A percentile compares a stretch with the other conserved stretches of the same genome.
Evolutionary conservation across 148 eudicot genomes (phyloP).

Genomic region (Polygonum aviculare): DNA sequence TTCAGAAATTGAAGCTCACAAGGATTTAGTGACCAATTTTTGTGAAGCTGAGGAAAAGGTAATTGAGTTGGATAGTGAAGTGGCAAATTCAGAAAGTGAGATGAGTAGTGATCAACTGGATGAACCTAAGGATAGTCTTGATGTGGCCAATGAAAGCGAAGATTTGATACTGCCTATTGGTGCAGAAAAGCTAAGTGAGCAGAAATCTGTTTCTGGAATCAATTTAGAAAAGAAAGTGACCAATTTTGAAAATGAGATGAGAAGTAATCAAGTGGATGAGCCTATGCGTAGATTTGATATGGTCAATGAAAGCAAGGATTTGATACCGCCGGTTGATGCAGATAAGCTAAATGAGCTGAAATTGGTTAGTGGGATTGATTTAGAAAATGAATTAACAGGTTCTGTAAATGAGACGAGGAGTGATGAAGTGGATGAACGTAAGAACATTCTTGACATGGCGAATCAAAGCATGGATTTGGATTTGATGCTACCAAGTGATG

Average conservation of each 20-base stretch:
- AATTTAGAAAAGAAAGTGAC: conserved; percentile 11
- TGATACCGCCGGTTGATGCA: neutral
- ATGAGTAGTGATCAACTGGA: conserved; percentile 2
- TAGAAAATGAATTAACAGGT: conserved; percentile 9
- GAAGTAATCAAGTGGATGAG: neutral
- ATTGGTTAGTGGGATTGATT: conserved; percentile 11
- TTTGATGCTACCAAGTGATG: conserved; percentile 14
- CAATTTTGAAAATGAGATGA: conserved; percentile 1
- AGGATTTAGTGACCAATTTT: conserved; percentile 2
- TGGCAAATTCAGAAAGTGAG: neutral
- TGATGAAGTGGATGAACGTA: conserved; percentile 17
- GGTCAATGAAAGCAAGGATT: neutral
- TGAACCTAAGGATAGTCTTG: neutral
- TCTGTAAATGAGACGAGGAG: conserved; percentile 14
- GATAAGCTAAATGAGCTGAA: neutral
- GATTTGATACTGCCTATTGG: neutral
- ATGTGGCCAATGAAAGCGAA: neutral
- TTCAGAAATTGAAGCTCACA: conserved; percentile 16
- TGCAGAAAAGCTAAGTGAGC: neutral
- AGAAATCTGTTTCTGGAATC: conserved; percentile 7
- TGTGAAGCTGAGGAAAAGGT: conserved; percentile 18
- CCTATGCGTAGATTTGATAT: neutral
- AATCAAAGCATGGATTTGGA: conserved; percentile 18
- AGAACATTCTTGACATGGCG: conserved; percentile 15
- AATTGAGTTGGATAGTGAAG: conserved; percentile 14